Conservation (phyloP, 2,329 filamentous ascomycete genomes). For the Thyridium curvatum region DNA sequence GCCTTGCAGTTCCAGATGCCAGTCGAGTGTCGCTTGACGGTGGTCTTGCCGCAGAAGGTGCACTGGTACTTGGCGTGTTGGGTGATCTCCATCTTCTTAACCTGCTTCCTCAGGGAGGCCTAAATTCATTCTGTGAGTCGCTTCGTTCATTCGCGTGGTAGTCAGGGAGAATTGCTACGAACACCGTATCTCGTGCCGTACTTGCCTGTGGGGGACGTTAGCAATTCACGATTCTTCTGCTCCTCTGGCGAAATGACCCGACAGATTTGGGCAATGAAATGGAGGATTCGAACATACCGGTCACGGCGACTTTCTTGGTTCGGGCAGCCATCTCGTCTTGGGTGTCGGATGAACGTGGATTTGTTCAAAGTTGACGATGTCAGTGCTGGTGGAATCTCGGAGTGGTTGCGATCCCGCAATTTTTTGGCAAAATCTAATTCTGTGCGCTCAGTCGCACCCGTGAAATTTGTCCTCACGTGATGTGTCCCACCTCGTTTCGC, state of each 20-base stretch:
- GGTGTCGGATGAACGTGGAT: too few relatives aligned
- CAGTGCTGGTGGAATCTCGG: conserved; percentile 15
- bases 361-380: conserved; percentile 11
- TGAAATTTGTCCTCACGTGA: too few relatives aligned
- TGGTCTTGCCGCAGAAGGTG: conserved; percentile 98
- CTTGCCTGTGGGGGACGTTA: conserved; percentile 44
- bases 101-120: conserved; percentile 66
- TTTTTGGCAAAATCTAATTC: conserved; percentile 13
- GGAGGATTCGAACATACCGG: conserved; percentile 44
- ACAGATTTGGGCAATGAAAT: too few relatives aligned
- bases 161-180: too few relatives aligned
- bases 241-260: too few relatives aligned
- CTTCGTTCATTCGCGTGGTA: conserved; percentile 7
- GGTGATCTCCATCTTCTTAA: conserved; percentile 99
- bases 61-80: conserved; percentile 97
- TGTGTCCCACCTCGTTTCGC: too few relatives aligned
- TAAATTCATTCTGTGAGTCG: conserved; percentile 1
- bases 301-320: conserved; percentile 98
- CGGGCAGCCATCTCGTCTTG: conserved; percentile 82
- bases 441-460: too few relatives aligned
- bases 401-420: conserved; percentile 11
- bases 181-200: conserved; percentile 84
- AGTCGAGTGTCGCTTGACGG: conserved; percentile 62
- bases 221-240: too few relatives aligned
- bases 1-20: conserved; percentile 85